phyloP scores from a whole-genome alignment of 1,139 yeast genomes.

The Saccharomyces hybrid region DNA sequence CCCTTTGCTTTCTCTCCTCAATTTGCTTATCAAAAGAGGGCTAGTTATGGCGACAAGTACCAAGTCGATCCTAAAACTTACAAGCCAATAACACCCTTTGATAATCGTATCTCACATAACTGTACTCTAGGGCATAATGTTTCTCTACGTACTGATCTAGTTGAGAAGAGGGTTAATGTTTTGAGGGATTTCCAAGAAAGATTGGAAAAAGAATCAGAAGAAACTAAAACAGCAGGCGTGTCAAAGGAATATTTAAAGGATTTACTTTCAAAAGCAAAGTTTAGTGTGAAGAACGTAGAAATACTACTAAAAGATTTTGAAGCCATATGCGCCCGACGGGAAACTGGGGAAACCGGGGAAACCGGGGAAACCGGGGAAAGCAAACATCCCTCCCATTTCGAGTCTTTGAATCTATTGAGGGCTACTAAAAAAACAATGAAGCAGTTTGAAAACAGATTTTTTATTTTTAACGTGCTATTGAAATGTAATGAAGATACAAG shows the following conservation, averaged over 20 bases:
- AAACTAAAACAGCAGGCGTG: conserved; percentile 6
- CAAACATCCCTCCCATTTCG: conserved; percentile 1
- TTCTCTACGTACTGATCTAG: conserved; percentile 13
- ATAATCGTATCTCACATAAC: conserved; percentile 49
- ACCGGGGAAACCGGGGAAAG: too few relatives aligned
- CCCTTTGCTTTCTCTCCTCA: conserved; percentile 72
- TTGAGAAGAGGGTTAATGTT: conserved; percentile 22
- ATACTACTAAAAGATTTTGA: conserved; percentile 36
- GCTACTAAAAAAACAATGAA: conserved; percentile 5
- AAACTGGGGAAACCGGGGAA: too few relatives aligned
- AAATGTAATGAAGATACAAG: conserved; percentile 72
- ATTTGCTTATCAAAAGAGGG: conserved; percentile 66
- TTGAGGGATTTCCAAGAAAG: conserved; percentile 20
- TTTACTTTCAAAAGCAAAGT: conserved; percentile 20
- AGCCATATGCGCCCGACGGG: conserved; percentile 5
- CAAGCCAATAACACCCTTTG: conserved; percentile 32
- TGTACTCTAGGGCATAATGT: conserved; percentile 48
- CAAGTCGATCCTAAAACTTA: conserved; percentile 33
- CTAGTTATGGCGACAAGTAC: conserved; percentile 37
- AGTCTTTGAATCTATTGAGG: not conserved
- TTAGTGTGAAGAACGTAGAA: conserved; percentile 26
- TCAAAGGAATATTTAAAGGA: conserved; percentile 14
- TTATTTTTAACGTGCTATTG: conserved; percentile 66
- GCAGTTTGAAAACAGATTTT: conserved; percentile 64
- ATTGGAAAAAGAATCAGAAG: conserved; percentile 10